phyloP scores from a whole-genome alignment of 352 stramenopile genomes.

The Phytophthora pluvialis region DNA sequence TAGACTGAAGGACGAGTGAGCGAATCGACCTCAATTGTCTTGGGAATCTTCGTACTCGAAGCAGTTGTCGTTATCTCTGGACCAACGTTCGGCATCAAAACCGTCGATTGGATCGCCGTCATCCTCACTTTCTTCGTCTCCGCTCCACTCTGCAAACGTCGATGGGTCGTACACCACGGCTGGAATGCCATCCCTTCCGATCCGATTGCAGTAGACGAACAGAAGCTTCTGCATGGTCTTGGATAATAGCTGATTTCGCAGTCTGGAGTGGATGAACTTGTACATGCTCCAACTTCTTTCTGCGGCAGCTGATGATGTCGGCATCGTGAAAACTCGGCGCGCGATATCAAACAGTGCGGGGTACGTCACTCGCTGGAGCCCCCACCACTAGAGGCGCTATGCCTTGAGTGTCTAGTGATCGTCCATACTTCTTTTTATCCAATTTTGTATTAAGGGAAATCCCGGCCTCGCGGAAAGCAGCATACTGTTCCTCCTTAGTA shows the following conservation, averaged over 20 bases:
- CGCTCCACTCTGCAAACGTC: not conserved
- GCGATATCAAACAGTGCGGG: constrained; percentile 8
- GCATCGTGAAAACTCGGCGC: constrained; percentile 9
- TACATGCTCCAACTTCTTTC: constrained; percentile 18
- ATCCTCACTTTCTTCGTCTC: not conserved
- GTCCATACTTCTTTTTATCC: not conserved
- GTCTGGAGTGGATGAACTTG: constrained; percentile 10
- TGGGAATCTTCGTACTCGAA: not conserved
- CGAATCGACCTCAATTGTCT: not conserved
- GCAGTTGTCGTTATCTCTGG: not conserved
- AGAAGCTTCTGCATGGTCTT: constrained; percentile 8
- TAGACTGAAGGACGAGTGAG: not conserved
- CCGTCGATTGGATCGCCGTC: not conserved
- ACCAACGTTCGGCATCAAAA: not conserved
- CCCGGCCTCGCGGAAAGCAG: not conserved
- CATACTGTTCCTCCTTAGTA: not conserved
- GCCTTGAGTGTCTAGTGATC: not conserved
- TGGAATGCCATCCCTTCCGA: not conserved
- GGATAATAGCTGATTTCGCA: constrained; percentile 3
- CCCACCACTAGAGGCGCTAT: constrained; percentile 15
- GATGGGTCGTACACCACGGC: not conserved
- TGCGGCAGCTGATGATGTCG: constrained; percentile 9
- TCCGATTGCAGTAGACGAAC: constrained; percentile 11
- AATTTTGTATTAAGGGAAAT: constrained; percentile 5
- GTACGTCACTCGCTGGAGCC: not conserved